Conservation (phyloP, 148 eudicot species). For the Rhododendron simsii region DNA sequence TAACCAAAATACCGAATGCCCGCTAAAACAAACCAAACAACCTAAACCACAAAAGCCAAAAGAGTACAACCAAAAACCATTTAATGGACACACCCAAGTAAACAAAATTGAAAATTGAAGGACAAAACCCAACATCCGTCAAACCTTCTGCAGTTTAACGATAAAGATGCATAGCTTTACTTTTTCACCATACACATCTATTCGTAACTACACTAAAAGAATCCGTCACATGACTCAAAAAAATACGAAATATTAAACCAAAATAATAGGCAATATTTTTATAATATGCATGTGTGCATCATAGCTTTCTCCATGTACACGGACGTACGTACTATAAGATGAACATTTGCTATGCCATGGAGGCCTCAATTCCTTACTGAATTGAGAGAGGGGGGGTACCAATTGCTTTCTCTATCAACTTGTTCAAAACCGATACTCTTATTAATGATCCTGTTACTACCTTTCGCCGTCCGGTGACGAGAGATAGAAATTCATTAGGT, state of each 20-base stretch:
- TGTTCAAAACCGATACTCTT: slow-evolving; percentile 68
- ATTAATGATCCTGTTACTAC: slow-evolving; percentile 49
- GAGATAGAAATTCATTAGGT: slow-evolving; percentile 61
- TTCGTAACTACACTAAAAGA: background rate
- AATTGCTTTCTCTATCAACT: slow-evolving; percentile 60
- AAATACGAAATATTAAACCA: background rate
- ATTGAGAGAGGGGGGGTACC: slow-evolving; percentile 23
- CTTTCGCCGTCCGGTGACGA: slow-evolving; percentile 65
- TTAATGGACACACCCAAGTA: no score
- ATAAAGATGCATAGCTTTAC: no score
- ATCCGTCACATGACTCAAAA: background rate
- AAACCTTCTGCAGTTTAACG: background rate
- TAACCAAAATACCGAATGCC: no score
- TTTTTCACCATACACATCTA: background rate
- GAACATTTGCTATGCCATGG: background rate
- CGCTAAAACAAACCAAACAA: no score
- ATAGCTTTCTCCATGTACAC: background rate
- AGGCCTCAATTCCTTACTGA: no score
- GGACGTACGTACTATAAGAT: background rate
- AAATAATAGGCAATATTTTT: no score
- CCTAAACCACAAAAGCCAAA: no score
- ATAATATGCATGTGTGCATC: background rate
- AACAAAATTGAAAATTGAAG: no score
- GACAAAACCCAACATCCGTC: no score
- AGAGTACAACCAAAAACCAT: no score